A percentile compares a stretch with the other conserved stretches of the same genome.
These are phyloP conservation scores for Russula foetens DNA, from an alignment of 768 basidiomycete genomes.

Conservation along the genomic window DNA sequence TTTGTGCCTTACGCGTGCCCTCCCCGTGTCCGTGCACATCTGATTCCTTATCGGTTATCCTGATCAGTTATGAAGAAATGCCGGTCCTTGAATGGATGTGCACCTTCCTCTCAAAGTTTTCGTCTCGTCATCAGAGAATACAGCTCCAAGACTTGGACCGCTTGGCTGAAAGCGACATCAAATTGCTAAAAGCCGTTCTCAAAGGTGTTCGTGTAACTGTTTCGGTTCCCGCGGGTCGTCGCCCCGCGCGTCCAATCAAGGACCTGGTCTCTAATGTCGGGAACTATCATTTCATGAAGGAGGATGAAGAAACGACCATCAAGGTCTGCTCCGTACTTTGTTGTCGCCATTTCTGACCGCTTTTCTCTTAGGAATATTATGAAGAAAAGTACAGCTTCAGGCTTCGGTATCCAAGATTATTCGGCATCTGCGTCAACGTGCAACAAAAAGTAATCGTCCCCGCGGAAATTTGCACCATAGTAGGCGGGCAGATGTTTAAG, in stretches of 20 bases:
- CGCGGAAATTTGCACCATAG: conserved; percentile 18
- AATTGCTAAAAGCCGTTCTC: conserved; percentile 6
- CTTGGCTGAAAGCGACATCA: neutral
- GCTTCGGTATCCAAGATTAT: conserved; percentile 6
- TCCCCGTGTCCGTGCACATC: neutral
- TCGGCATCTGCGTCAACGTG: conserved; percentile 15
- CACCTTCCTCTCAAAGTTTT: conserved; percentile 8
- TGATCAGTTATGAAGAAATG: conserved; percentile 11
- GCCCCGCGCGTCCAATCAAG: conserved; percentile 14
- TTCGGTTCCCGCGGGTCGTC: conserved; percentile 1
- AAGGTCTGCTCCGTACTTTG: neutral
- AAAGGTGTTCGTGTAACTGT: conserved; percentile 11
- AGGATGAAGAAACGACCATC: conserved; percentile 8
- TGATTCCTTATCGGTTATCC: neutral
- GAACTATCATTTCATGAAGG: conserved; percentile 6
- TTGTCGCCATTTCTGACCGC: neutral
- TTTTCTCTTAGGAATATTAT: conserved; percentile 5
- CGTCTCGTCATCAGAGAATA: neutral
- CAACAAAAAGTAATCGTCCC: conserved; percentile 9
- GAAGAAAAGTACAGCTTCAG: conserved; percentile 5
- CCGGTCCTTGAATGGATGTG: conserved; percentile 15
- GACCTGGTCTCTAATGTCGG: conserved; percentile 7
- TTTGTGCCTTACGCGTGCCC: neutral
- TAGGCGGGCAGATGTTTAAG: conserved; percentile 18
- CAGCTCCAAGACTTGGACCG: conserved; percentile 5